These are phyloP conservation scores for Exophiala xenobiotica DNA, from an alignment of 2,329 filamentous ascomycete genomes.

Conservation along the genomic window DNA sequence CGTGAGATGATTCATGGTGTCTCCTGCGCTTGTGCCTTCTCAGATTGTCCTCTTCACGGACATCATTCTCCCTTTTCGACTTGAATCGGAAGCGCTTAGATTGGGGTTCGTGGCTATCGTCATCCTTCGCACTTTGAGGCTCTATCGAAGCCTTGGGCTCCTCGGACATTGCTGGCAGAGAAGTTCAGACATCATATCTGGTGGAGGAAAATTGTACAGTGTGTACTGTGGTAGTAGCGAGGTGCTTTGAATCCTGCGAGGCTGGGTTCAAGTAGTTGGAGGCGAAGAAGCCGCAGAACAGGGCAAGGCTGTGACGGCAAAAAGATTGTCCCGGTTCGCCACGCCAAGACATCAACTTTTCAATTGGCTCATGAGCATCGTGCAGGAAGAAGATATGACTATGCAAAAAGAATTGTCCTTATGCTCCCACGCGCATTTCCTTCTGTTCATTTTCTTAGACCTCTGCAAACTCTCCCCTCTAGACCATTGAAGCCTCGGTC, in stretches of 20 bases:
- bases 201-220: no score
- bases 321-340: constrained; percentile 11
- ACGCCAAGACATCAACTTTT: constrained; percentile 25
- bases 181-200: neutral
- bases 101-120: neutral
- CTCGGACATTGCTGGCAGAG: constrained; percentile 7
- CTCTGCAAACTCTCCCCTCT: neutral
- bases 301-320: neutral
- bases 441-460: neutral
- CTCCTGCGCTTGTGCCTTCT: constrained; percentile 29
- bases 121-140: neutral
- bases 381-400: constrained; percentile 5
- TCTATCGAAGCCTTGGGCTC: neutral
- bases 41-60: constrained; percentile 1
- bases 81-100: constrained; percentile 30
- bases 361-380: constrained; percentile 12
- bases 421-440: constrained; percentile 1
- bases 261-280: neutral
- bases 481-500: neutral
- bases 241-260: no score
- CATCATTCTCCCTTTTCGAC: constrained; percentile 8
- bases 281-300: neutral
- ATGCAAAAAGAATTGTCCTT: constrained; percentile 17
- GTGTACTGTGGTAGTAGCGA: no score
- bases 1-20: constrained; percentile 27